phyloP scores from a whole-genome alignment of 2,329 filamentous ascomycete species.

The Parascedosporium putredinis region DNA sequence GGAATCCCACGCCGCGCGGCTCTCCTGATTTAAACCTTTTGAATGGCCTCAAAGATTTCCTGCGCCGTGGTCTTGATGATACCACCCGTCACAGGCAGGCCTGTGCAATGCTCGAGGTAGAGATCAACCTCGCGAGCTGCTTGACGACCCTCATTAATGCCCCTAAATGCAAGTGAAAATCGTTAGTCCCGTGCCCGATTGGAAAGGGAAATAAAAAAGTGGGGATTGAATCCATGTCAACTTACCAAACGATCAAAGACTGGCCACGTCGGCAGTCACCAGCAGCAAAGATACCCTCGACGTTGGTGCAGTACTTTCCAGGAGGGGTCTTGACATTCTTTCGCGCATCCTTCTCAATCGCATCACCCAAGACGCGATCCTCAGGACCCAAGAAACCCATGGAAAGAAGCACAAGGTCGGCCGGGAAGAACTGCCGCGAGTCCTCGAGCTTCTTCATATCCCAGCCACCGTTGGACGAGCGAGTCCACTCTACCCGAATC shows the following conservation, averaged over 20 bases:
- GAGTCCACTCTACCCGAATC: conserved; percentile 91
- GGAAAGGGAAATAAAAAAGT: too few species aligned
- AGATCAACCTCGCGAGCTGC: conserved; percentile 85
- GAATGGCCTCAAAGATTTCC: conserved; percentile 44
- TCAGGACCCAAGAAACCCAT: conserved; percentile 98
- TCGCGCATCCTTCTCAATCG: conserved; percentile 80
- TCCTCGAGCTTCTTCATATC: conserved; percentile 97
- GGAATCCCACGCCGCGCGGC: not conserved
- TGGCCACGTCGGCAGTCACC: conserved; percentile 93
- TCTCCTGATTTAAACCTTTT: not conserved
- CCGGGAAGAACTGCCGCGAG: conserved; percentile 91
- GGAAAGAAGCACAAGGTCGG: conserved; percentile 84
- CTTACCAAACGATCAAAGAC: conserved; percentile 90
- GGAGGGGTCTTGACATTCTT: conserved; percentile 94
- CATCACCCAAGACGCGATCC: conserved; percentile 74
- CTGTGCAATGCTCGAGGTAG: conserved; percentile 70
- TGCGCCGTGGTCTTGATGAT: conserved; percentile 78
- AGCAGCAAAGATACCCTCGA: conserved; percentile 83
- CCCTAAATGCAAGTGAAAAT: conserved; percentile 50
- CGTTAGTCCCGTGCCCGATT: too few species aligned
- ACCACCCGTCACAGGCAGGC: conserved; percentile 81
- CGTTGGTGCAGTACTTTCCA: conserved; percentile 79
- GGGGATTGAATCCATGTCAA: too few species aligned
- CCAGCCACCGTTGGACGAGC: conserved; percentile 80
- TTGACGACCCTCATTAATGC: conserved; percentile 94